Conservation (phyloP, 208 protist species). For the Wallacemonas sp. region DNA sequence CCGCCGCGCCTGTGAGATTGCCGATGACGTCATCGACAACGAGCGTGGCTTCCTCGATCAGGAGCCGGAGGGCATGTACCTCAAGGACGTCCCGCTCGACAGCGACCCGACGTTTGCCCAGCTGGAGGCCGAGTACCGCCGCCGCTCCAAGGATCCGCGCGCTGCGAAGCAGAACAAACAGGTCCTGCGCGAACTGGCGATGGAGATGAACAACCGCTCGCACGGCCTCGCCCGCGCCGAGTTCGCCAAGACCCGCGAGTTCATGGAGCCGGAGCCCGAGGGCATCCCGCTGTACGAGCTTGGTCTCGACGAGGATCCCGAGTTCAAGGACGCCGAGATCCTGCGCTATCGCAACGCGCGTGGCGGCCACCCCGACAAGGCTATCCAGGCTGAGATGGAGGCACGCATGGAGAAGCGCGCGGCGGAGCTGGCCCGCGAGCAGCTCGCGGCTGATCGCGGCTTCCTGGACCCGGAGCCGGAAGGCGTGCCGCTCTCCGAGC, state of each 20-base stretch:
- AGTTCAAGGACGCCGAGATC: constrained; percentile 81
- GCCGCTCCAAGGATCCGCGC: constrained; percentile 52
- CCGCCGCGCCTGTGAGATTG: constrained; percentile 68
- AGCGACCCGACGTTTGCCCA: constrained; percentile 63
- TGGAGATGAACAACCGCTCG: constrained; percentile 71
- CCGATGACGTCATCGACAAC: constrained; percentile 69
- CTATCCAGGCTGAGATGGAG: constrained; percentile 35
- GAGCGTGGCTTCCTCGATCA: constrained; percentile 78
- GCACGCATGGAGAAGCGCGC: constrained; percentile 51
- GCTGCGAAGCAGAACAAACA: constrained; percentile 59
- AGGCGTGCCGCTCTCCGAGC: constrained; percentile 70
- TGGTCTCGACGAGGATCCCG: constrained; percentile 71
- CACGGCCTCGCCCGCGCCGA: constrained; percentile 65
- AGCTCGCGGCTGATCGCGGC: constrained; percentile 61
- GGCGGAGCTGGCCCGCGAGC: constrained; percentile 49
- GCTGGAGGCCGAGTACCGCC: constrained; percentile 78
- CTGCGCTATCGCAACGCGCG: constrained; percentile 54
- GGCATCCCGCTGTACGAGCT: constrained; percentile 71
- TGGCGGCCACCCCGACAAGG: constrained; percentile 15
- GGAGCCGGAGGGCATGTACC: constrained; percentile 82
- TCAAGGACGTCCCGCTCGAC: constrained; percentile 81
- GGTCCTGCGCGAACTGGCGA: constrained; percentile 62
- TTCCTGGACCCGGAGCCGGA: constrained; percentile 79
- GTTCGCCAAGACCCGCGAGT: constrained; percentile 66
- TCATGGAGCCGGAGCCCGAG: constrained; percentile 74